Percentiles rank a stretch among this genome's conserved stretches.
These are phyloP conservation scores for Hypoxylon sp. DNA, from an alignment of 2,329 filamentous ascomycete genomes.

Conservation along the genomic window DNA sequence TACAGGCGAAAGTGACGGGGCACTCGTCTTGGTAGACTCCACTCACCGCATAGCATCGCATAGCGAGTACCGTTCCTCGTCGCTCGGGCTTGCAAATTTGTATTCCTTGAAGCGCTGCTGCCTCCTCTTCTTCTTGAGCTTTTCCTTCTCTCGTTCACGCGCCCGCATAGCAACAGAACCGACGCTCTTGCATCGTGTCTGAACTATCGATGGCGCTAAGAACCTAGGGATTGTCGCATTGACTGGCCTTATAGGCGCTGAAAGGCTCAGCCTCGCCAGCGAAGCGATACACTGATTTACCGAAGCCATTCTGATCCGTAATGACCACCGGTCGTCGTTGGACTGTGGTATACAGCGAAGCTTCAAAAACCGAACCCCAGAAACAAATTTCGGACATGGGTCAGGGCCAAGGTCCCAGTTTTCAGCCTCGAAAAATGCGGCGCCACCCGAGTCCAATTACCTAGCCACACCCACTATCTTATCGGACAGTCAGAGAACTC, in stretches of 20 bases:
- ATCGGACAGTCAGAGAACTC: neutral
- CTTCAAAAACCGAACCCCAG: slow-evolving; percentile 36
- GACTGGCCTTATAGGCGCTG: slow-evolving; percentile 60
- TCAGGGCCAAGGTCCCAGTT: slow-evolving; percentile 2
- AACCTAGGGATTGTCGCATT: slow-evolving; percentile 63
- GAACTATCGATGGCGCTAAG: slow-evolving; percentile 63
- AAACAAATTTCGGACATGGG: slow-evolving; percentile 46
- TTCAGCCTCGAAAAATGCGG: slow-evolving; percentile 27
- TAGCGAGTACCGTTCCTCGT: slow-evolving; percentile 81
- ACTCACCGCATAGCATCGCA: slow-evolving; percentile 92
- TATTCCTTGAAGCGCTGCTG: slow-evolving; percentile 78
- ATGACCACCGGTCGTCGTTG: slow-evolving; percentile 33
- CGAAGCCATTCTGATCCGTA: slow-evolving; percentile 62
- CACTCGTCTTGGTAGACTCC: neutral
- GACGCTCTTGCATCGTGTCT: slow-evolving; percentile 61
- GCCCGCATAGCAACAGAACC: slow-evolving; percentile 52
- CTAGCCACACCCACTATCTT: slow-evolving; percentile 26
- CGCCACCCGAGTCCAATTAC: slow-evolving; percentile 27
- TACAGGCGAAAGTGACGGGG: slow-evolving; percentile 26
- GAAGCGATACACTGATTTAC: slow-evolving; percentile 69
- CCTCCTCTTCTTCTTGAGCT: slow-evolving; percentile 69
- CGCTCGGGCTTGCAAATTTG: slow-evolving; percentile 72
- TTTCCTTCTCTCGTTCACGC: slow-evolving; percentile 66
- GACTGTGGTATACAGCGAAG: slow-evolving; percentile 17
- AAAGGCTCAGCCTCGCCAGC: slow-evolving; percentile 65